phyloP scores from a whole-genome alignment of 2,329 filamentous ascomycete genomes.

The Cytospora piceicola region DNA sequence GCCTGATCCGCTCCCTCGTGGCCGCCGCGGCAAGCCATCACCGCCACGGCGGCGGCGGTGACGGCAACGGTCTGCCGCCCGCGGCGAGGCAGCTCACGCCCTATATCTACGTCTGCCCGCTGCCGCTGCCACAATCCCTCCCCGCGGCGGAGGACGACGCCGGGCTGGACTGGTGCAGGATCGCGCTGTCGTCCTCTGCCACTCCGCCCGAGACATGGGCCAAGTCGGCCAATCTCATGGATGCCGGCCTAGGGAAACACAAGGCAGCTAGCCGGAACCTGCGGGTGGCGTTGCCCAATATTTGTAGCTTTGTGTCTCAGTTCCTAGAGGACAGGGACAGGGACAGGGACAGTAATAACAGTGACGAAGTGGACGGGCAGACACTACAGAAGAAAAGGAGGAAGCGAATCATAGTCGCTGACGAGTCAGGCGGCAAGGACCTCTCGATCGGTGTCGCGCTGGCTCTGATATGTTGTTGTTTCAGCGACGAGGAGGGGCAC shows the following conservation, averaged over 20 bases:
- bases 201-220: conserved; percentile 51
- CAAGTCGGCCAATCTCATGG: conserved; percentile 44
- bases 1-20: conserved; percentile 53
- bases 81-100: conserved; percentile 26
- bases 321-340: conserved; percentile 39
- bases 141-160: background rate
- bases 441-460: conserved; percentile 78
- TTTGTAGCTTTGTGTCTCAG: conserved; percentile 59
- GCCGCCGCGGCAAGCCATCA: conserved; percentile 34
- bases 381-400: background rate
- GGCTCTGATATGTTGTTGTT: conserved; percentile 74
- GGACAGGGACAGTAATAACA: background rate
- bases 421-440: conserved; percentile 74
- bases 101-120: conserved; percentile 36
- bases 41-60: background rate
- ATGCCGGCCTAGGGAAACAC: conserved; percentile 69
- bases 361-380: background rate
- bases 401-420: conserved; percentile 62
- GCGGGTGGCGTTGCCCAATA: conserved; percentile 68
- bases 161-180: conserved; percentile 41
- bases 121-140: conserved; percentile 18
- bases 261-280: conserved; percentile 85
- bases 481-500: conserved; percentile 62
- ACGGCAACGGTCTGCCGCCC: conserved; percentile 14
- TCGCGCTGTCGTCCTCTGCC: conserved; percentile 48